phyloP scores from a whole-genome alignment of 805 yeast species.

The Sugiyamaella lignohabitans region DNA sequence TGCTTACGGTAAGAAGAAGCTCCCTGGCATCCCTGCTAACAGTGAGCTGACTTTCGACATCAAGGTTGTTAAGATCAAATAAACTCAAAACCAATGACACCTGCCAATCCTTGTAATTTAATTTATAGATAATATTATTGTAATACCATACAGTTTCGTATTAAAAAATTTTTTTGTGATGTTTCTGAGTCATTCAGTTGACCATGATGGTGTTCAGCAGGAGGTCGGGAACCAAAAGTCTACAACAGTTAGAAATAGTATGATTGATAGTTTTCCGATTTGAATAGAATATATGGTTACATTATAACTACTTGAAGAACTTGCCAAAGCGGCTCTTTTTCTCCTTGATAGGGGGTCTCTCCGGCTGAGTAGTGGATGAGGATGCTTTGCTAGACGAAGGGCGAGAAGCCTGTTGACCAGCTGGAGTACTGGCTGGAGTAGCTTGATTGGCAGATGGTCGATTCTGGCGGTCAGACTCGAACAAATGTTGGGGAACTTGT shows the following conservation, averaged over 20 bases:
- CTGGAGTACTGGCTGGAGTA: constrained; percentile 1
- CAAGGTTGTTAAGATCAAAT: constrained; percentile 85
- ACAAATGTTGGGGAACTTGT: constrained; percentile 29
- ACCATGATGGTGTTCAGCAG: too few relatives aligned
- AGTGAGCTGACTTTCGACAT: constrained; percentile 94
- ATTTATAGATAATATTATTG: neutral
- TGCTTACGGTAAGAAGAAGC: constrained; percentile 91
- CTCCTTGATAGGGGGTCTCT: constrained; percentile 10
- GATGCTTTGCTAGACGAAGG: neutral
- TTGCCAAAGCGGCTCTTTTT: constrained; percentile 16
- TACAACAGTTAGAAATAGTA: too few relatives aligned
- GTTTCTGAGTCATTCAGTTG: too few relatives aligned
- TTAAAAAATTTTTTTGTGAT: too few relatives aligned
- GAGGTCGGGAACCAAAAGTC: too few relatives aligned
- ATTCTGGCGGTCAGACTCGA: constrained; percentile 26
- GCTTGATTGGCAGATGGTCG: neutral
- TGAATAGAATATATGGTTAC: too few relatives aligned
- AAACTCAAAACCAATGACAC: constrained; percentile 22
- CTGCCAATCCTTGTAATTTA: neutral
- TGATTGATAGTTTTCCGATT: too few relatives aligned
- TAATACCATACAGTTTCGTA: too few relatives aligned
- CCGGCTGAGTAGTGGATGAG: neutral
- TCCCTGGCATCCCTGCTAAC: constrained; percentile 98
- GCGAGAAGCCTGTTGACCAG: too few relatives aligned
- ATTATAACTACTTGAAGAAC: constrained; percentile 11